Percentiles rank a stretch among this genome's conserved stretches.
Conservation (phyloP, 192 early-diverging fungal genomes). For the Mortierella claussenii region DNA sequence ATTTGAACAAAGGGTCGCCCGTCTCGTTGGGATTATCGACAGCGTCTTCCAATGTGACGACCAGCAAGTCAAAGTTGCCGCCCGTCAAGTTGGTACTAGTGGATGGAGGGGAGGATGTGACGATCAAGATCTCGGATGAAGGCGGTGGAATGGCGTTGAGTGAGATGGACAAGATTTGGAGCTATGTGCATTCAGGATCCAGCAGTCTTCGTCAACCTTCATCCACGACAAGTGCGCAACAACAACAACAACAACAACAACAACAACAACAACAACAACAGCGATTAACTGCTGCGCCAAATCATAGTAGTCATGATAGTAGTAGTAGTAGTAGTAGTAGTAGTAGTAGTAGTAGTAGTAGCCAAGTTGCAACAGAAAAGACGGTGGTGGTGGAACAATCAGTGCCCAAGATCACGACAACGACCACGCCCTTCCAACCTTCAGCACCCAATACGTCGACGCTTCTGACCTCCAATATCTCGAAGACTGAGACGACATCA, state of each 20-base stretch:
- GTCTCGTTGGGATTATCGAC: constrained; percentile 9
- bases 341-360: no score
- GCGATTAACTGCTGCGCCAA: background rate
- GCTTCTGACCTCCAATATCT: constrained; percentile 12
- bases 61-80: constrained; percentile 51
- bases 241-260: background rate
- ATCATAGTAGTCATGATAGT: no score
- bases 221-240: constrained; percentile 22
- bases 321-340: no score
- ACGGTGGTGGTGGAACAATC: background rate
- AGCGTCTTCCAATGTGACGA: constrained; percentile 3
- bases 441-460: constrained; percentile 10
- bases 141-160: constrained; percentile 70
- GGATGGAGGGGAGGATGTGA: constrained; percentile 69
- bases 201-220: no score
- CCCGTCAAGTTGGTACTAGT: constrained; percentile 64
- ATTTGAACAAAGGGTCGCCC: constrained; percentile 19
- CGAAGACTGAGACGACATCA: background rate
- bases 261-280: background rate
- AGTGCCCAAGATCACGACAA: background rate
- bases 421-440: constrained; percentile 21
- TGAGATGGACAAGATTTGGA: constrained; percentile 67
- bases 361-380: background rate
- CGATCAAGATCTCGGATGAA: constrained; percentile 72
- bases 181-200: constrained; percentile 60